Base-by-base conservation (phyloP, 1,139 yeast species). In the Blastobotrys proliferans region DNA sequence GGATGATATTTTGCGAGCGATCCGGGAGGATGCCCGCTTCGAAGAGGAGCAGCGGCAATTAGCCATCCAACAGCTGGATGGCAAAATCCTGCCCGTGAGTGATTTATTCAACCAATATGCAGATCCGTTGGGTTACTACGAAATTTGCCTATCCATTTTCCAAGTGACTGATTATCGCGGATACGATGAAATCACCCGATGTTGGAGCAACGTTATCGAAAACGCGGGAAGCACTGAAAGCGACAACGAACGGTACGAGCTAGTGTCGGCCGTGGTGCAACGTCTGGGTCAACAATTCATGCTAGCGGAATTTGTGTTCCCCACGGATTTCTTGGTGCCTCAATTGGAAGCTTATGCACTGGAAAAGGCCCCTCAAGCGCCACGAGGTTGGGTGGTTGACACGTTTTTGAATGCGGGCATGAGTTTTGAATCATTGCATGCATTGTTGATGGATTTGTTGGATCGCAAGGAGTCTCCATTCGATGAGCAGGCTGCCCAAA, bases 101-200 rank as follows among this genome's bases (percentile, higher is more conserved):
- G 94, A 84, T 46, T 68, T 92, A 43, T 92, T 81, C 69, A 92
- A 92, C 64, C 81, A 79, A 47, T 92, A 75, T 63, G 87, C 95
- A 11, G 92, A 84, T 55, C 95, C 95, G 10, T 68, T 90, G 51
- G 92, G 92, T 3, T 92, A 90, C 60, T 81, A 81, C 61, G 95
- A 86, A 54, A 70, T 90, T 41, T 84, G 95, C 49, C 70, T 90
- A 47, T 67, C 78, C 35, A 81, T 88, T 19, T 87, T 85, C 69
- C 84, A 84, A 57, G 76, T 83, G 6, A 81, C 97, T 1, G 97
- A 92, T 58, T 63, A 58, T 53, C 57, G 68, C 2, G 68, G 63
- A 27, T 55, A 60, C 25, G 66, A 62, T 20, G 71, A 64, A 46
- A 63, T 68, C 43, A 56, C 53, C 43, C 51, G 54, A 28, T 58